These are phyloP conservation scores for Strobilomyces dryophilus DNA, from an alignment of 768 basidiomycete genomes.

Conservation along the genomic window DNA sequence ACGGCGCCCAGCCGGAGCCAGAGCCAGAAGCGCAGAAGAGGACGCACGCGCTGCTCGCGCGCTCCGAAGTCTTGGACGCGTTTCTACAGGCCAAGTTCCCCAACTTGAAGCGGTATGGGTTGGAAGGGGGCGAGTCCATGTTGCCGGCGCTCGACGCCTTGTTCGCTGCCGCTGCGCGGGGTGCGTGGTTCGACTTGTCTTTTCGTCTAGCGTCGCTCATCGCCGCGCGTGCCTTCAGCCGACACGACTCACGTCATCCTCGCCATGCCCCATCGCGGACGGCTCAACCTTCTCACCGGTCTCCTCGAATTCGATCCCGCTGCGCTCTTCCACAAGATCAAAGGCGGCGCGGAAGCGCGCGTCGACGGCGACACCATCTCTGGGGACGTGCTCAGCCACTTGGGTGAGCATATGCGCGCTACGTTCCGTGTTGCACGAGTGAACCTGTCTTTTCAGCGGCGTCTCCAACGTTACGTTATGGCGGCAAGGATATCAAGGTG, in stretches of 20 bases:
- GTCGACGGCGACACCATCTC: slow-evolving; percentile 62
- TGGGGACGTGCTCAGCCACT: slow-evolving; percentile 87
- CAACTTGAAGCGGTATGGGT: slow-evolving; percentile 80
- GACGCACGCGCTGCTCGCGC: slow-evolving; percentile 64
- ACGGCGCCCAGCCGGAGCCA: neutral
- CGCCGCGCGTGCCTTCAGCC: slow-evolving; percentile 32
- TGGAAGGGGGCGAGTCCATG: slow-evolving; percentile 95
- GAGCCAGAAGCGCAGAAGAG: slow-evolving; percentile 37
- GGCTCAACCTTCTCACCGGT: slow-evolving; percentile 80
- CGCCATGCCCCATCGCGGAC: slow-evolving; percentile 86
- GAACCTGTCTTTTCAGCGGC: slow-evolving; percentile 40
- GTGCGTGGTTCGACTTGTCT: slow-evolving; percentile 29
- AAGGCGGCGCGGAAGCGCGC: slow-evolving; percentile 61
- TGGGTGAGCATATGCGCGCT: slow-evolving; percentile 42
- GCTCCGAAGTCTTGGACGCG: slow-evolving; percentile 79
- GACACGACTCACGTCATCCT: slow-evolving; percentile 71
- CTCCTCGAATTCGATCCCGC: slow-evolving; percentile 64
- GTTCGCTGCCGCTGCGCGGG: slow-evolving; percentile 61
- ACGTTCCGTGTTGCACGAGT: neutral
- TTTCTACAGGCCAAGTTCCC: slow-evolving; percentile 89
- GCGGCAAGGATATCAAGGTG: slow-evolving; percentile 52
- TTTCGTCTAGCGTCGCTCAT: neutral
- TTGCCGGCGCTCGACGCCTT: slow-evolving; percentile 79
- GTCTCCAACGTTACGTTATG: slow-evolving; percentile 60
- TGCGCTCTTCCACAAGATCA: slow-evolving; percentile 83